Base-by-base conservation (phyloP, 345 rosid genomes). In the Aquilaria malaccensis region DNA sequence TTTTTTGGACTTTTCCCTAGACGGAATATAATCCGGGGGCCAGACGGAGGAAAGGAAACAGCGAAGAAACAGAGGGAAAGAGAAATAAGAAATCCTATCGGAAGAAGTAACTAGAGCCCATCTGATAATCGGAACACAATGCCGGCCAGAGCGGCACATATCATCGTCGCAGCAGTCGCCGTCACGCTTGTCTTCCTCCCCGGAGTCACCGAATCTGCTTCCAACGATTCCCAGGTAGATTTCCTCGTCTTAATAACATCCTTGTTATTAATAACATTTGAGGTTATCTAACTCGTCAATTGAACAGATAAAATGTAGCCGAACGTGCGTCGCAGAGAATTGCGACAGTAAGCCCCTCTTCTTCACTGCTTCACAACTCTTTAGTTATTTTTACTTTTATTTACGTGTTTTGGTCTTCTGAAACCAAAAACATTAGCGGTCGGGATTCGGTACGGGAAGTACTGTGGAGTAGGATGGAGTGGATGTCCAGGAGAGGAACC, bases 401-500 rank as follows among this genome's bases (percentile, higher is more conserved):
- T 29, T 49, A 22, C 30, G 32, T 33, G 12, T 2, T 52, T 46
- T 49, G 0, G 13, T 30, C 62, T 14, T 58, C 33, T 32, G 15
- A 12, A 32, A 30, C 45, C 61, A 46, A 63, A 58, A 61, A 58
- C 52, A 69, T 48, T 54, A 87, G 90, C 83, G 31, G 62, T 82
- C 32, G 87, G 88, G 52, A 85, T 93, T 60, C 79, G 91, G n/a
- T 93, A 93, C 70, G 95, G 98, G 55, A 89, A 89, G 74, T 93
- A 87, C 67, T 93, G 98, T 61, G 98, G 98, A 22, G 80, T 93
- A 53, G 97, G 97, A 30, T 84, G 89, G 86, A 77, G 73, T 13
- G 97, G 98, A 6, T 93, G 98, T 65, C 82, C 81, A 9, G 97
- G 94, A 32, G 98, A 93, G 78, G 66, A 73, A 68, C 96, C 97